Evolutionary conservation across 331 rosid species (phyloP), one percentile per base, ranked within the genome.

Genomic region (Phaseolus coccineus): DNA sequence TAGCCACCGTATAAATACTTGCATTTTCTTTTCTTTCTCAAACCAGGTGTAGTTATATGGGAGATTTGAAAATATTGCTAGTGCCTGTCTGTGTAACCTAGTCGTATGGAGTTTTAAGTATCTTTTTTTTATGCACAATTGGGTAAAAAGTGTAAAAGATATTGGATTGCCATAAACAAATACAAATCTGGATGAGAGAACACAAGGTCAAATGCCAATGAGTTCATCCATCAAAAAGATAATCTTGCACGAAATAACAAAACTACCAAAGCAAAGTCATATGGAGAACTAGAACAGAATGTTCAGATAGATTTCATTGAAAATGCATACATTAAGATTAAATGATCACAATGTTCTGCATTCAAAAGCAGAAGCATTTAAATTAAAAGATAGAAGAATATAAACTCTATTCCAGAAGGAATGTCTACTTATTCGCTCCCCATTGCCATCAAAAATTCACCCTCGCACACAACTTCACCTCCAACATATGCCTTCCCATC

Each of bases 381-480:
- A 11, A 69, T 31, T 27, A 11, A 56, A 33, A 50, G 73, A 75
- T 40, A n/a, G 15, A 61, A 51, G 40, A 71, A 61, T 79, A 64
- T 80, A 24, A 78, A 76, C 69, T 51, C 44, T 50, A 8, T 25
- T 37, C 64, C 44, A 42, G 39, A 63, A 12, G 55, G 71, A 71
- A 78, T 65, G 40, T 77, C 58, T 51, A 66, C 66, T 74, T 75
- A 85, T 82, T 74, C 81, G 12, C 84, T 75, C 16, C 91, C 97
- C 28, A 52, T 86, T 7, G 89, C 92, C 97, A 90, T 88, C 91
- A 89, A 84, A 84, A 92, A 89, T 72, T 94, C 94, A 44, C 94
- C 98, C 82, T 92, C 94, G 4, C 97, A 92, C n/a, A 88, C 96
- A 19, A 92, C 87, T n/a, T 94, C 97, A 10, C 97, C 97, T 73